Percentiles rank a stretch among this genome's conserved stretches.
Conservation (phyloP, 257 asterid genomes). For the Lycium barbarum region DNA sequence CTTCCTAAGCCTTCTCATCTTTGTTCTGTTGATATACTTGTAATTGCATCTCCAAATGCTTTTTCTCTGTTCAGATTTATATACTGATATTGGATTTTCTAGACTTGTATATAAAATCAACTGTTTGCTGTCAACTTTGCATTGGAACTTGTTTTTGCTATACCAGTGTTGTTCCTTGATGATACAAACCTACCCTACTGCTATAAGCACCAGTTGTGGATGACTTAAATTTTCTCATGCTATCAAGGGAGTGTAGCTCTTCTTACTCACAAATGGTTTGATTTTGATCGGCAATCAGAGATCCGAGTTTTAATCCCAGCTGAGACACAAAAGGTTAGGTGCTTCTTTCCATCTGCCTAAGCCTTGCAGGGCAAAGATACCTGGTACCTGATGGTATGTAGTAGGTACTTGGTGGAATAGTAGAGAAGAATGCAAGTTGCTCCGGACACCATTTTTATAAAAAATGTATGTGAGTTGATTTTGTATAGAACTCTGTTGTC, state of each 20-base stretch:
- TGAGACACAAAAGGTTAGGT: not conserved
- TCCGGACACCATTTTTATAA: not conserved
- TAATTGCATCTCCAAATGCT: constrained; percentile 32
- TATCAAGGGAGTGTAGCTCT: no score
- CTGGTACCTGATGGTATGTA: not conserved
- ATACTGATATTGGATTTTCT: not conserved
- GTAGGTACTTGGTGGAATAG: not conserved
- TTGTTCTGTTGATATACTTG: constrained; percentile 30
- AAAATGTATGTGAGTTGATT: not conserved
- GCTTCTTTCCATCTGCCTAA: not conserved
- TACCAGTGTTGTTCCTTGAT: not conserved
- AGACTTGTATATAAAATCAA: constrained; percentile 17
- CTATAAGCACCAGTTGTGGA: no score
- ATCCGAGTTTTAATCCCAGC: not conserved
- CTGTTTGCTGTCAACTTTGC: not conserved
- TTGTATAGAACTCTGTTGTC: not conserved
- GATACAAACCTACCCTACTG: not conserved
- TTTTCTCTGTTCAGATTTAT: not conserved
- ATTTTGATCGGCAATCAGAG: not conserved
- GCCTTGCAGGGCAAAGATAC: not conserved
- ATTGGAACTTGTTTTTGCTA: not conserved
- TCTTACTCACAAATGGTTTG: no score
- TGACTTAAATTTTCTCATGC: no score
- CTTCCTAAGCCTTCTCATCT: no score
- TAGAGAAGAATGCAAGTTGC: not conserved